Evolutionary conservation across 768 basidiomycete genomes (phyloP), one percentile per base, ranked within the genome.

Genomic region (Mycena polygramma): DNA sequence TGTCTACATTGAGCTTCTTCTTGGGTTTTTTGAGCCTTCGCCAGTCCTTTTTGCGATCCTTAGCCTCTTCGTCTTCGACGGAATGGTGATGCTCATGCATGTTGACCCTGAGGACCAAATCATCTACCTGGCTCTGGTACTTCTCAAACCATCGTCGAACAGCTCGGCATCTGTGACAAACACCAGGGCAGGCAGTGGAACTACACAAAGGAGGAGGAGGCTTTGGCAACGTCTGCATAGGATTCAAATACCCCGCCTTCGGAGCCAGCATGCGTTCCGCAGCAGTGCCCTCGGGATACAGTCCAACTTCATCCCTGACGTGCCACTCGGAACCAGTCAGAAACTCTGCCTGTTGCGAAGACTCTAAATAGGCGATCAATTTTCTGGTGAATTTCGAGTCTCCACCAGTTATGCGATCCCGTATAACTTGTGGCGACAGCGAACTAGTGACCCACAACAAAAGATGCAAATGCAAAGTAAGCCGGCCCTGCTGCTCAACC

Each of bases 391-490:
- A 83, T 5, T 71, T 63, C 7, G 69, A 71, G 26, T 75, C 73
- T 3, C 53, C n/a, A 37, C 73, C 66, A 30, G 78, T 57, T 0
- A 85, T 8, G 13, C 55, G 59, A 13, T 82, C 76, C 36, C 77
- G 43, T 9, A 83, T 82, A 55, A 83, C 75, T 58, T 83, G 77
- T 6, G 81, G 83, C 11, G 79, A 70, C 0, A 78, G 51, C 2
- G 66, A 66, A 20, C 76, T 74, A 35, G 45, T 22, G 2, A 84
- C 75, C 82, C 83, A 86, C 0, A 84, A 22, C 1, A 84, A 43
- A 37, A 81, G 24, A 69, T 85, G 83, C 3, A 83, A 49, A 73
- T 86, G 84, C 3, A 85, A 57, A 0, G 81, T 82, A 0, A 82
- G 61, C 6, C 77, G 49, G 0, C 82, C 82, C 72, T 84, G 82